phyloP scores from a whole-genome alignment of 495 filamentous ascomycete genomes.

The Aspergillus sclerotiicarbonarius region DNA sequence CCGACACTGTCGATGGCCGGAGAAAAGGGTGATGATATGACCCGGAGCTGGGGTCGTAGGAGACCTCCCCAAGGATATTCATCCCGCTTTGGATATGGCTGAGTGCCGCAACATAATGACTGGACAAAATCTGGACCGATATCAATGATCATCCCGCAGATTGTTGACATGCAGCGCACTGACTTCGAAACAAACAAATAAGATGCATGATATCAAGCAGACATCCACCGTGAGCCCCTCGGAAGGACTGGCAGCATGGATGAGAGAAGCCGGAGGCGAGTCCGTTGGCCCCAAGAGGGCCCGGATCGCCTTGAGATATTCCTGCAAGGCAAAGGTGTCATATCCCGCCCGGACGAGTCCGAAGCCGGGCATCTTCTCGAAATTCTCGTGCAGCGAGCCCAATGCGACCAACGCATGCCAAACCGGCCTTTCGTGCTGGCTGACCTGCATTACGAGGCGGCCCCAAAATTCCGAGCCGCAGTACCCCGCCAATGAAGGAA shows the following conservation, averaged over 20 bases:
- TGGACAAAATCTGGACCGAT: conserved; percentile 26
- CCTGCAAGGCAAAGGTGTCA: conserved; percentile 41
- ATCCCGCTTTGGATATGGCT: conserved; percentile 33
- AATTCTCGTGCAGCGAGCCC: conserved; percentile 60
- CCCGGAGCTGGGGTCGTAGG: conserved; percentile 11
- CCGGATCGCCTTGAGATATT: conserved; percentile 37
- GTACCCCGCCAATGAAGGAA: conserved; percentile 59
- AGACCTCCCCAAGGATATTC: conserved; percentile 26
- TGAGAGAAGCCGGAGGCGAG: not conserved
- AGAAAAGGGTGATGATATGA: conserved; percentile 15
- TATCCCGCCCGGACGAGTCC: not conserved
- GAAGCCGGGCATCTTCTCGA: conserved; percentile 33
- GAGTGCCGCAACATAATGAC: conserved; percentile 32
- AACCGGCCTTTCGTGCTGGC: conserved; percentile 58
- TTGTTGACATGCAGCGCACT: conserved; percentile 1
- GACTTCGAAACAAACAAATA: conserved; percentile 26
- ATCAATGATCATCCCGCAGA: not conserved
- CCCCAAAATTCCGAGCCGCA: conserved; percentile 64
- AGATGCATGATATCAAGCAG: conserved; percentile 49
- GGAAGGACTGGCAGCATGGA: not conserved
- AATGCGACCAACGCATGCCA: conserved; percentile 62
- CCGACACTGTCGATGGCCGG: conserved; percentile 10
- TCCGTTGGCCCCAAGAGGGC: conserved; percentile 11
- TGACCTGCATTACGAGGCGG: conserved; percentile 52
- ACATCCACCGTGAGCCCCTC: conserved; percentile 29